Base-by-base conservation (phyloP, 1,139 yeast species). In the Sugiyamaella sp. region DNA sequence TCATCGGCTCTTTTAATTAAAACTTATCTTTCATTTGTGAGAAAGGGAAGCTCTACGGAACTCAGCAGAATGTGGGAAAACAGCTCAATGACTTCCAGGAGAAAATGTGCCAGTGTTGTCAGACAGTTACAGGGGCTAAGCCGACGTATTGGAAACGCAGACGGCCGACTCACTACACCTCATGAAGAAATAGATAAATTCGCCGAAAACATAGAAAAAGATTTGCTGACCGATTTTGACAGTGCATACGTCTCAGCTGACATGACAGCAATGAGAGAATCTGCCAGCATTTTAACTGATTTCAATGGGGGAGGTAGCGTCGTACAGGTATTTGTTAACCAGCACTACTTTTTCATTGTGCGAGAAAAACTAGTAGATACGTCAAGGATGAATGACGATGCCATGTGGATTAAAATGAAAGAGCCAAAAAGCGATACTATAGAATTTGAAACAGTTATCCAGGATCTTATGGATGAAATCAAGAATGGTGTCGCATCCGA, bases 221-320 rank as follows among this genome's bases (percentile, higher is more conserved):
- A 81, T 42, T 73, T 75, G 40, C 63, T 75, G 45, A 61, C 65
- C 14, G 66, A 66, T 39, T 75, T 75, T 54, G 75, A 74, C 54
- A 68, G 66, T 29, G 77, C 77, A 2, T 75, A 75, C 61, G 63
- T 72, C 25, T 68, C 80, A 6, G 85, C 84, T 37, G 86, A 85
- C 60, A 79, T 84, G 63, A 77, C 78, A n/a, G 81, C 81, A 51
- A 85, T 93, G 87, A 84, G 80, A 61, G 90, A 85, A 55, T 82
- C 89, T 37, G 90, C 97, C 0, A 81, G 81, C 49, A 81, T 90
- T n/a, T 74, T 91, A 51, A 80, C 84, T 52, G 89, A 84, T 56
- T 91, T 85, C 71, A 91, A 93, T 65, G 95, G 91, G 12, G 97
- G 97, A 8, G 78, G 82, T 3, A 84, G 85, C 56, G 95, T 90